Base-by-base conservation (phyloP, 495 filamentous ascomycete genomes). In the Chaetomidium leptoderma region DNA sequence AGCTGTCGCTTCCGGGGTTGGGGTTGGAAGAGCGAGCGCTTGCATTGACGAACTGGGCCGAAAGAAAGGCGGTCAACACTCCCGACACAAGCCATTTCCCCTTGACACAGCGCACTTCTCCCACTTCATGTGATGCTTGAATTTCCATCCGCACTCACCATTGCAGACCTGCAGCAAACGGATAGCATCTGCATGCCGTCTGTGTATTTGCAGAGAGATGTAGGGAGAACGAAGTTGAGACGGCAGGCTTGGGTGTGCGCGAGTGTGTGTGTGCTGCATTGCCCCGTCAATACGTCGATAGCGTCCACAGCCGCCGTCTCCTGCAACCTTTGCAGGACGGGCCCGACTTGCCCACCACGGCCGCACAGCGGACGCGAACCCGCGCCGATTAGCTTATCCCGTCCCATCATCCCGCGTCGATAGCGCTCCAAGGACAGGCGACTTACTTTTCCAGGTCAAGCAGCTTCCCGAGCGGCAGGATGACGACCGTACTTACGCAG, bases 61-160 rank as follows among this genome's bases (percentile, higher is more conserved):
- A 44, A 24, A 60, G 66, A 69, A 70, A 62, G 68, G 68, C 68
- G 68, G 68, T 71, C 64, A 66, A 54, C 11, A 24, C n/a, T n/a
- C n/a, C n/a, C n/a, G n/a, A n/a, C n/a, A n/a, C 39, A 35, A 39
- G 23, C 9, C 33, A 19, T n/a, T 11, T 26, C 48, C n/a, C n/a
- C 46, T 49, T 35, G 33, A 44, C 2, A 13, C 2, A 13, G 27
- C 16, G 4, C 16, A 29, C 4, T 2, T 6, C 3, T 9, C 17
- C 14, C 11, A 27, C 26, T 45, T 47, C 26, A 47, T 9, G 16
- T 8, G 36, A 55, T 43, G 49, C 10, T 11, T n/a, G 24, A 37
- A 55, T 35, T n/a, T 37, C 44, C 52, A 52, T 39, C 23, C 39
- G 29, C 36, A 43, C 35, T 36, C 63, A 60, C 58, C 56, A 58